Evolutionary conservation across 1,284 basidiomycete species (phyloP), one percentile per base, ranked within the genome.

Genomic region (Cutaneotrichosporon dermatis): DNA sequence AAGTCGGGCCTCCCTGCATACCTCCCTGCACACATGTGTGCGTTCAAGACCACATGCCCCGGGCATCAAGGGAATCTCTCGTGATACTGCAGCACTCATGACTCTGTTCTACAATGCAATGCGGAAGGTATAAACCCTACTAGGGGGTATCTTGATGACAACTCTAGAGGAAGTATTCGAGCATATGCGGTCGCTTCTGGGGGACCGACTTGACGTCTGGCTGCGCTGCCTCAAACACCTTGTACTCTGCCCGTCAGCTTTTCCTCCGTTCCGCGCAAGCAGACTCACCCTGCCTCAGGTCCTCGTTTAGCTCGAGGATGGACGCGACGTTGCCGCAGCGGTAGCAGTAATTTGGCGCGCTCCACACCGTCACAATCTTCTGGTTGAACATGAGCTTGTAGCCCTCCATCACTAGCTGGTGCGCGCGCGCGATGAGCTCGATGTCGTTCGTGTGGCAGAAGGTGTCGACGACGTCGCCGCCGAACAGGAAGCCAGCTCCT

Each of bases 331-430:
- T 96, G 13, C 92, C 93, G 72, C 92, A 95, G 66, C 91, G 82
- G 78, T 99, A 98, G 78, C 95, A 99, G 75, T 99, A 99, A 77
- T 98, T 99, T 3, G 94, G 95, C 1, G 94, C 96, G 70, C 90
- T 93, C 94, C 95, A 99, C 16, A 99, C 94, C 2, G 96, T 99
- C 9, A 99, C 96, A 67, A 99, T 95, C 42, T 87, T 88, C 61
- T 86, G 83, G 75, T 98, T 93, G 69, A 97, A 97, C 93, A 98
- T 97, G 75, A 95, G 83, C 79, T 98, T 98, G 81, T 90, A 98
- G 4, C 95, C 95, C 77, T 99, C 95, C 88, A 98, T 94, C 3
- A 95, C 95, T 25, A 99, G 86, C 75, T 99, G 95, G 80, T 99
- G 95, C 11, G 95, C 96, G 51, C 96, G 83, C 5, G 95, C 95